Percentiles rank a stretch among this genome's conserved stretches.
phyloP scores from a whole-genome alignment of 257 asterid genomes.

The Nicotiana tomentosiformis region DNA sequence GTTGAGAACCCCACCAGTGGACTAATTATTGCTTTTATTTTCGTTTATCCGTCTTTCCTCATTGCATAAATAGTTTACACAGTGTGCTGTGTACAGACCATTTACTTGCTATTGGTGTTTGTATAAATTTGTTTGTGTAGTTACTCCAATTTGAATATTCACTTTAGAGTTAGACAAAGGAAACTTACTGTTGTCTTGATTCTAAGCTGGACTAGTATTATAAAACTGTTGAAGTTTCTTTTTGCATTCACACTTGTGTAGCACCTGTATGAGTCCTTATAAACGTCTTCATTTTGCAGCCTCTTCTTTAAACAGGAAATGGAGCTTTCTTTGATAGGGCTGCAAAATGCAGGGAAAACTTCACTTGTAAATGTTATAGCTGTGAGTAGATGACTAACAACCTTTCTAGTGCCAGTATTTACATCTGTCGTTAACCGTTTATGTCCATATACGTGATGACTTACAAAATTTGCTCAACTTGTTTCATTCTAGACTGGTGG shows the following conservation, averaged over 20 bases:
- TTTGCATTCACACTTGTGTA: neutral
- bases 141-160: neutral
- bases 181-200: neutral
- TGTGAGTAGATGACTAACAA: conserved; percentile 44
- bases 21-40: neutral
- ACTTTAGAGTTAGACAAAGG: neutral
- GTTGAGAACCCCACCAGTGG: neutral
- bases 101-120: neutral
- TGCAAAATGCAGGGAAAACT: conserved; percentile 96
- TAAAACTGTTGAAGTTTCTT: conserved; percentile 1
- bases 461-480: conserved; percentile 15
- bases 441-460: neutral
- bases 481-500: conserved; percentile 73
- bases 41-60: neutral
- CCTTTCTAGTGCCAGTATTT: neutral
- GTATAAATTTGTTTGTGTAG: neutral
- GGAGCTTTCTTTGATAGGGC: conserved; percentile 95
- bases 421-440: neutral
- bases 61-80: neutral
- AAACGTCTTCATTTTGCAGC: conserved; percentile 36
- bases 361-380: conserved; percentile 93
- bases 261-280: neutral
- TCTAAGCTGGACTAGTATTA: neutral
- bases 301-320: conserved; percentile 98
- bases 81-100: neutral